Base-by-base conservation (phyloP, 1,284 basidiomycete species). In the Schizophyllum amplum region DNA sequence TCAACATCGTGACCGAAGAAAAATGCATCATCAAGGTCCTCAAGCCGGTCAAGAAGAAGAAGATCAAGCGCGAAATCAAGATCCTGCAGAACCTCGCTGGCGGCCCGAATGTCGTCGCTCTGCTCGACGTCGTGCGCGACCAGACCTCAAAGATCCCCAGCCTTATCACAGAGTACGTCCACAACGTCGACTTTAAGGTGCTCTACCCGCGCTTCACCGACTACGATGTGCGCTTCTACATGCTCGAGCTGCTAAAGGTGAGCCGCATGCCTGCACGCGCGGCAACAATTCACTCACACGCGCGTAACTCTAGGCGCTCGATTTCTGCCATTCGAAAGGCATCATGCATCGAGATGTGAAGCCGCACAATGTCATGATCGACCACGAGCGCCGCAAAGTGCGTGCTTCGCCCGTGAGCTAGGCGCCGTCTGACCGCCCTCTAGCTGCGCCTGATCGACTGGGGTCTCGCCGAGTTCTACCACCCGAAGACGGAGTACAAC, bases 271-370 rank as follows among this genome's bases (percentile, higher is more conserved):
- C 52, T 57, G 58, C 54, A 59, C 22, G 47, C 51, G 48, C 42
- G 17, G 23, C 23, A 54, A 22, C 56, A 55, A 53, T 52, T 42
- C 50, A 24, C 57, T 59, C 42, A 59, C 61, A 52, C 60, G 58
- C 17, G 13, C 27, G 55, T 46, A 56, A 57, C 48, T 52, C 25
- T 59, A 93, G 91, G 96, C 97, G 17, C 77, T 99, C 69, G 96
- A 99, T 73, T 99, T 90, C 69, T 98, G 94, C 68, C 97, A 98
- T 73, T 98, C 96, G 27, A 92, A 95, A 64, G 96, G 96, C 13
- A 98, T 98, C 71, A 99, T 98, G 94, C 97, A 99, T 70, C 84
- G 97, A 62, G 97, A 99, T 70, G 96, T 99, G 62, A 99, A 99
- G 71, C 96, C 97, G 4, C 94, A 98, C 75, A 99, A 99, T 71